Conservation (phyloP, 768 basidiomycete genomes). For the Cystobasidium tubakii region DNA sequence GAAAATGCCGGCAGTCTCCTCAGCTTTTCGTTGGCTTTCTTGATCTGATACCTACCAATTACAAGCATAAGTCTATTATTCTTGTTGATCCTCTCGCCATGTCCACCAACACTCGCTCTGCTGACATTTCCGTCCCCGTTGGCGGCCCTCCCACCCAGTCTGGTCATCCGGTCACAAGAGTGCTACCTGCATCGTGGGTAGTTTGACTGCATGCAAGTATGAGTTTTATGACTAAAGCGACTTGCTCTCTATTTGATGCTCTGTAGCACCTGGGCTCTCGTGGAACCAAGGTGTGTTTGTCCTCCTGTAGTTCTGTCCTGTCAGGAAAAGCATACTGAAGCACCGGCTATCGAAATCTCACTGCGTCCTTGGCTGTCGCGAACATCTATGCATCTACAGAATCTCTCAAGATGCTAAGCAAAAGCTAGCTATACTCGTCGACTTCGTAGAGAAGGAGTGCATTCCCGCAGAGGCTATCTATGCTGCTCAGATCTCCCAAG, state of each 20-base stretch:
- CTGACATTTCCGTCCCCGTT: conserved; percentile 12
- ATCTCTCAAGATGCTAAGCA: conserved; percentile 86
- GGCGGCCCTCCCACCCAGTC: conserved; percentile 27
- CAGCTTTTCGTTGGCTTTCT: neutral
- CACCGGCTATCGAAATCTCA: neutral
- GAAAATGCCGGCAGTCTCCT: neutral
- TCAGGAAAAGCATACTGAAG: neutral
- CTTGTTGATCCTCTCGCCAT: neutral
- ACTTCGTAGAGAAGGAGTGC: conserved; percentile 85
- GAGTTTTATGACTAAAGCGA: too few relatives aligned
- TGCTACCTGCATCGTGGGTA: conserved; percentile 28
- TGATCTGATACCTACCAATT: neutral
- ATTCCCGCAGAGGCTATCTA: conserved; percentile 66
- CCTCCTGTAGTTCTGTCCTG: neutral
- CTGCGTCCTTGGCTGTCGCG: neutral
- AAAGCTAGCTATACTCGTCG: conserved; percentile 71
- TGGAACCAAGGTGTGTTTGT: conserved; percentile 36
- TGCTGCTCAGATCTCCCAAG: conserved; percentile 71
- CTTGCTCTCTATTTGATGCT: too few relatives aligned
- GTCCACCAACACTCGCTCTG: neutral
- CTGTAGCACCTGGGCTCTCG: conserved; percentile 34
- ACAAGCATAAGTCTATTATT: neutral
- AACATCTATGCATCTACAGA: conserved; percentile 55
- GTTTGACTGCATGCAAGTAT: neutral
- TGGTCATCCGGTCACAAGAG: conserved; percentile 35